Percentiles rank a stretch among this genome's conserved stretches.
Evolutionary conservation across 2,329 filamentous ascomycete species (phyloP).

Genomic region (Juglanconis oblonga): DNA sequence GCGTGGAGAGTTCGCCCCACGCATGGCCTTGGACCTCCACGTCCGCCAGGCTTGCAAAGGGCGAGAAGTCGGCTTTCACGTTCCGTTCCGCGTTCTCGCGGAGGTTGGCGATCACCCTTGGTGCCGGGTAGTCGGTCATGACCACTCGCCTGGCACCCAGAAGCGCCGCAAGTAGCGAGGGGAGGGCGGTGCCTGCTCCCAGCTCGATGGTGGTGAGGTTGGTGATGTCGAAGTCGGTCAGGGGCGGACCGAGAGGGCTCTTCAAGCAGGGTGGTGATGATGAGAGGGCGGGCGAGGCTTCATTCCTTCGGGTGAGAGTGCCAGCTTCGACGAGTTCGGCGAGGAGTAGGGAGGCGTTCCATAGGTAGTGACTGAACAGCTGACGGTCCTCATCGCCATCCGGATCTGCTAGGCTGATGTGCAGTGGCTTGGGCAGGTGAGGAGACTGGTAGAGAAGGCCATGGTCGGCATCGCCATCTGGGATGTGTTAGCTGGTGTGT

Average conservation of each 20-base stretch:
- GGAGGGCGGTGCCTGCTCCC: constrained; percentile 61
- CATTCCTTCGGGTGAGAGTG: constrained; percentile 27
- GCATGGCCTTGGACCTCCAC: constrained; percentile 56
- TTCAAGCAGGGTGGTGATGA: background rate
- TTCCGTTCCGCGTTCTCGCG: constrained; percentile 55
- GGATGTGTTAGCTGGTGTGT: background rate
- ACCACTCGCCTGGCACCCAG: constrained; percentile 49
- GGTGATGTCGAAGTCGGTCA: constrained; percentile 42
- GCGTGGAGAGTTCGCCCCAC: constrained; percentile 55
- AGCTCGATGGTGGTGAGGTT: constrained; percentile 59
- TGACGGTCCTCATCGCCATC: constrained; percentile 50
- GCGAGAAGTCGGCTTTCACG: constrained; percentile 32
- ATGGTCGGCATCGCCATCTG: constrained; percentile 57
- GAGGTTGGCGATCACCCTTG: constrained; percentile 57
- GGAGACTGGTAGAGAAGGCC: constrained; percentile 58
- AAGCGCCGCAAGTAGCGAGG: constrained; percentile 47
- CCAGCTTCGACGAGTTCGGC: constrained; percentile 55
- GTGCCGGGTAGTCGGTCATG: constrained; percentile 67
- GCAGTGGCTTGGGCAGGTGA: constrained; percentile 42
- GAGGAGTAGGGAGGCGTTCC: constrained; percentile 62
- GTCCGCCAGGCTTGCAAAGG: constrained; percentile 26
- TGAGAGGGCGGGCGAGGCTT: background rate
- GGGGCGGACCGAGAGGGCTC: constrained; percentile 14
- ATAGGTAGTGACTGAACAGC: constrained; percentile 71
- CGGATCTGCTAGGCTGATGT: constrained; percentile 46